These are phyloP conservation scores for Sarocladium strictum DNA, from an alignment of 2,329 filamentous ascomycete genomes.

Conservation along the genomic window DNA sequence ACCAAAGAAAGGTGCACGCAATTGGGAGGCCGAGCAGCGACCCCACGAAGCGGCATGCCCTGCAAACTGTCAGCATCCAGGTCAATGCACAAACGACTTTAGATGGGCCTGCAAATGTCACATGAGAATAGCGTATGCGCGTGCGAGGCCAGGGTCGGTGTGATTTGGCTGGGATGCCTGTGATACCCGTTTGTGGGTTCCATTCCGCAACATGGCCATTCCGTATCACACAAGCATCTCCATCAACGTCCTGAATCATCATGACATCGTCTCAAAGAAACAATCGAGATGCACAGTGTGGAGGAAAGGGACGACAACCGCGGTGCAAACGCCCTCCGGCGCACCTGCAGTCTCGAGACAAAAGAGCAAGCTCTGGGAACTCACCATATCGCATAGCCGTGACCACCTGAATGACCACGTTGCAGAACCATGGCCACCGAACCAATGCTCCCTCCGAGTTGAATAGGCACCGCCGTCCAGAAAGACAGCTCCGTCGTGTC, in stretches of 20 bases:
- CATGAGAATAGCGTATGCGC: background rate
- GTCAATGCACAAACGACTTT: background rate
- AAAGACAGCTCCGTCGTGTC: slow-evolving; percentile 46
- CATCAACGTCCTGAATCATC: background rate
- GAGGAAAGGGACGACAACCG: background rate
- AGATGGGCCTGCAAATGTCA: background rate
- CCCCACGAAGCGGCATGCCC: slow-evolving; percentile 37
- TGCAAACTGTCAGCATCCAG: slow-evolving; percentile 16
- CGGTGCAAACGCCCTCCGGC: background rate
- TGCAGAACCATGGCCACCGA: slow-evolving; percentile 38
- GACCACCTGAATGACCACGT: slow-evolving; percentile 41
- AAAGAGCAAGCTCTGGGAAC: slow-evolving; percentile 16
- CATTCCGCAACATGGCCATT: background rate
- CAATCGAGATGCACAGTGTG: slow-evolving; percentile 1
- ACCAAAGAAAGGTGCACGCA: slow-evolving; percentile 37
- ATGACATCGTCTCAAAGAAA: background rate
- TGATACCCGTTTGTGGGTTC: background rate
- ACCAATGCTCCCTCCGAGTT: slow-evolving; percentile 33
- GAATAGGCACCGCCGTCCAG: slow-evolving; percentile 40
- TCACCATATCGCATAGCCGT: slow-evolving; percentile 43
- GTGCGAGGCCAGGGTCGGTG: background rate
- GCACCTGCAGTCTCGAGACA: background rate
- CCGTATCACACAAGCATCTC: background rate
- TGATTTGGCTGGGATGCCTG: background rate
- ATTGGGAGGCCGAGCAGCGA: slow-evolving; percentile 34